phyloP scores from a whole-genome alignment of 2,329 filamentous ascomycete genomes.

The Raffaelea ambrosiae region DNA sequence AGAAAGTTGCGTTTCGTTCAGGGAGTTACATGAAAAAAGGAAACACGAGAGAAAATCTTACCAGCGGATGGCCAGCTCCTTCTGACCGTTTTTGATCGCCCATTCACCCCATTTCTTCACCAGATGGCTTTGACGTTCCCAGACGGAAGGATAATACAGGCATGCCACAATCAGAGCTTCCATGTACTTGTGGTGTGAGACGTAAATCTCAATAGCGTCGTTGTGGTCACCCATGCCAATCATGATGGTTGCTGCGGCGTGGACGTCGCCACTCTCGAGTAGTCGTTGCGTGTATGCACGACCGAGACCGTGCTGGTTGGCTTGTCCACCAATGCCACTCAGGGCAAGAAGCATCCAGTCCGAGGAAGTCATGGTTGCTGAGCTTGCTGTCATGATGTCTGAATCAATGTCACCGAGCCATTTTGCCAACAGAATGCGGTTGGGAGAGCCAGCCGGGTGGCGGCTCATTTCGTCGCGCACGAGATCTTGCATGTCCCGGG shows the following conservation, averaged over 20 bases:
- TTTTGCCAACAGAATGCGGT: conserved; percentile 75
- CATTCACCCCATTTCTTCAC: conserved; percentile 93
- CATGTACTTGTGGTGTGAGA: conserved; percentile 85
- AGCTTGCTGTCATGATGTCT: conserved; percentile 71
- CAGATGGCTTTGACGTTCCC: conserved; percentile 82
- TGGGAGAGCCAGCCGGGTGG: conserved; percentile 65
- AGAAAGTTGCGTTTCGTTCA: too few species aligned
- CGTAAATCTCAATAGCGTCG: conserved; percentile 92
- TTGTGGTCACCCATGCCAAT: conserved; percentile 87
- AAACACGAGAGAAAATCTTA: conserved; percentile 19
- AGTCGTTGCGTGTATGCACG: conserved; percentile 86
- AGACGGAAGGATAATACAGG: conserved; percentile 72
- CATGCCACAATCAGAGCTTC: conserved; percentile 87
- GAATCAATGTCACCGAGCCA: conserved; percentile 84
- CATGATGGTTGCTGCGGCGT: conserved; percentile 86
- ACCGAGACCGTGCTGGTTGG: conserved; percentile 81
- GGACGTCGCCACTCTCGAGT: conserved; percentile 80
- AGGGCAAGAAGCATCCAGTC: conserved; percentile 97
- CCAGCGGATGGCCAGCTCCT: conserved; percentile 84
- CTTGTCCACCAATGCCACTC: conserved; percentile 71
- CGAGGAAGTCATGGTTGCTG: conserved; percentile 80
- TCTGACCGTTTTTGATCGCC: conserved; percentile 77
- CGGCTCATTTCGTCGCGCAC: conserved; percentile 76
- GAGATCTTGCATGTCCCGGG: conserved; percentile 70
- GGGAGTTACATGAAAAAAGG: neutral